Evolutionary conservation across 2,329 filamentous ascomycete genomes (phyloP), one percentile per base, ranked within the genome.

Genomic region (Aspergillus hiratsukae): DNA sequence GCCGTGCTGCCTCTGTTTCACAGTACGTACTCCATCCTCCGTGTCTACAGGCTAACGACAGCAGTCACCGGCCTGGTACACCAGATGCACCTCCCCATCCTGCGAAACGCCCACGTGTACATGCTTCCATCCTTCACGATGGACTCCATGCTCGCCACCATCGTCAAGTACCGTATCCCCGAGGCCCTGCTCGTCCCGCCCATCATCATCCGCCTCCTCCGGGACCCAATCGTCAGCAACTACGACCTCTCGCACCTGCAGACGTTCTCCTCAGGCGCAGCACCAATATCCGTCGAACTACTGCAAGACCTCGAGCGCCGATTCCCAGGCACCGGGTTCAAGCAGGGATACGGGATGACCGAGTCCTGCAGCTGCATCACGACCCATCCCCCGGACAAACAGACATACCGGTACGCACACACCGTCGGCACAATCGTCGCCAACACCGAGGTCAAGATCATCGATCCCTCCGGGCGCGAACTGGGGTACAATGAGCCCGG

Each of bases 261-360:
- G 25, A 76, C 82, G 0, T 84, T 87, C 66, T 81, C 80, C 0
- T 84, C 80, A 1, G 85, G 85, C 7, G 84, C 85, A 0, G 85
- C 85, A 0, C 85, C 85, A 0, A 69, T 85, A 3, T 78, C 76
- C 2, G 74, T 76, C 5, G 81, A 87, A 65, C 81, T 88, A 53
- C 75, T 87, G 17, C 77, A 81, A 25, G 75, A 80, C 25, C 72
- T 87, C 14, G 70, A 82, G 56, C 74, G 77, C 58, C 80, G 78
- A 49, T 87, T 86, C 63, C 85, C 84, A 0, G 72, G 78, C 1
- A 83, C 80, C 0, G 83, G 83, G 0, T 85, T 87, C 69, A 84
- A 84, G 62, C 85, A 87, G 64, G 84, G 83, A 1, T 88, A 87
- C 63, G 86, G 86, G 28, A 87, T 88, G 84, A 88, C 86, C 0